Conservation (phyloP, 345 rosid species). For the Moricandia arvensis region DNA sequence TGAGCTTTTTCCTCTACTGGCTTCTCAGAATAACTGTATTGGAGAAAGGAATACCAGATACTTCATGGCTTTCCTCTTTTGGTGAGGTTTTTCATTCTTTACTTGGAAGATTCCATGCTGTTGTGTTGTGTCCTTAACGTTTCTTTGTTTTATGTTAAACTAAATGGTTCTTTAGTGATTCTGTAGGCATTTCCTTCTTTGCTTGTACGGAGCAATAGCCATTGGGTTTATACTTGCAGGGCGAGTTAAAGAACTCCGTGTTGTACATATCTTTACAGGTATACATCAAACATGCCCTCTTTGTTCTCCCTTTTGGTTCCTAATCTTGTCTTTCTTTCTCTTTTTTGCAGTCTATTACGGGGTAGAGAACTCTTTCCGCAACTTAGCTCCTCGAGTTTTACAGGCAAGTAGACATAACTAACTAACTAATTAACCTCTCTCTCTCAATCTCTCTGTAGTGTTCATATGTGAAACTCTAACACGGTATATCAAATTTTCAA, state of each 20-base stretch:
- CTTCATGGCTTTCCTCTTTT: constrained; percentile 90
- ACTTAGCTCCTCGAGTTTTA: constrained; percentile 68
- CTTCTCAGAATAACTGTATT: constrained; percentile 84
- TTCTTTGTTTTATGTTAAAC: constrained; percentile 11
- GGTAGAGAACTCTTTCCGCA: constrained; percentile 59
- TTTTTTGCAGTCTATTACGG: constrained; percentile 72
- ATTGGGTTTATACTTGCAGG: constrained; percentile 82
- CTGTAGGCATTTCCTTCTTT: constrained; percentile 86
- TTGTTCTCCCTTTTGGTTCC: constrained; percentile 1
- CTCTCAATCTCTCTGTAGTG: not conserved
- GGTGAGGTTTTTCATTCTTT: constrained; percentile 55
- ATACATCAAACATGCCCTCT: not conserved
- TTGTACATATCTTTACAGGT: constrained; percentile 70
- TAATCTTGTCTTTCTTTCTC: constrained; percentile 17
- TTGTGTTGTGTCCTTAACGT: constrained; percentile 2
- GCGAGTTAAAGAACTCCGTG: constrained; percentile 62
- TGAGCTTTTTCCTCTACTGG: constrained; percentile 7
- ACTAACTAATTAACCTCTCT: not conserved
- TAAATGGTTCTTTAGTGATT: constrained; percentile 26
- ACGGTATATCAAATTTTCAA: not conserved
- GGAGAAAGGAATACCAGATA: constrained; percentile 86
- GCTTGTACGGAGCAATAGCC: constrained; percentile 76
- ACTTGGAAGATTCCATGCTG: constrained; percentile 13
- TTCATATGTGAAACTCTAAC: not conserved
- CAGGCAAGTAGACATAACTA: constrained; percentile 50